A percentile compares a stretch with the other conserved stretches of the same genome.
These are phyloP conservation scores for Aspergillus sp. DNA, from an alignment of 2,329 filamentous ascomycete genomes.

Conservation along the genomic window DNA sequence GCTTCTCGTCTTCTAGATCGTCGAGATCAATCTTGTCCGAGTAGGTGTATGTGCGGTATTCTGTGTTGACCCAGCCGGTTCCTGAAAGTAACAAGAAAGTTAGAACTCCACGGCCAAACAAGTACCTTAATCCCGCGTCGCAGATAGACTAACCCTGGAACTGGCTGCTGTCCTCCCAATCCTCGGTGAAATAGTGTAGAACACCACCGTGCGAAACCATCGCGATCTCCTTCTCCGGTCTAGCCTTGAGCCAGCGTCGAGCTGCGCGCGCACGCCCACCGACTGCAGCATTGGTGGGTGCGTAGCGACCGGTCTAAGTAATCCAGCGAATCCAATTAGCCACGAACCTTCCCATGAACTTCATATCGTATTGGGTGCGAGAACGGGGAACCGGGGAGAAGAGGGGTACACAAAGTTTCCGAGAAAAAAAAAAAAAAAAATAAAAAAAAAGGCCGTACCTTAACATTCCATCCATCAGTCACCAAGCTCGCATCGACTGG, in stretches of 20 bases:
- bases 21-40: slow-evolving; percentile 53
- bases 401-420: background rate
- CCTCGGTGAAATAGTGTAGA: slow-evolving; percentile 80
- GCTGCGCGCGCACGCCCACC: slow-evolving; percentile 61
- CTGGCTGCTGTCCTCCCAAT: slow-evolving; percentile 64
- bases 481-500: slow-evolving; percentile 66
- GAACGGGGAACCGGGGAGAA: too few species aligned
- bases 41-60: slow-evolving; percentile 69
- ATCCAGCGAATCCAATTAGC: background rate
- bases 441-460: slow-evolving; percentile 40
- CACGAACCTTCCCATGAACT: background rate
- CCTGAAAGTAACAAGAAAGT: slow-evolving; percentile 43
- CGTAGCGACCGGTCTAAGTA: slow-evolving; percentile 43
- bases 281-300: slow-evolving; percentile 53
- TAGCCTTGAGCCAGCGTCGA: slow-evolving; percentile 55
- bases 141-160: slow-evolving; percentile 42
- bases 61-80: slow-evolving; percentile 73
- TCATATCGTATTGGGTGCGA: too few species aligned
- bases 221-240: slow-evolving; percentile 65
- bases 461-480: slow-evolving; percentile 69
- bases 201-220: slow-evolving; percentile 82
- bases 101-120: background rate
- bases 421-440: background rate
- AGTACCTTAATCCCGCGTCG: too few species aligned
- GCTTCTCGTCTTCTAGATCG: slow-evolving; percentile 34